These are phyloP conservation scores for Capronia coronata DNA, from an alignment of 2,329 filamentous ascomycete genomes.

Conservation along the genomic window DNA sequence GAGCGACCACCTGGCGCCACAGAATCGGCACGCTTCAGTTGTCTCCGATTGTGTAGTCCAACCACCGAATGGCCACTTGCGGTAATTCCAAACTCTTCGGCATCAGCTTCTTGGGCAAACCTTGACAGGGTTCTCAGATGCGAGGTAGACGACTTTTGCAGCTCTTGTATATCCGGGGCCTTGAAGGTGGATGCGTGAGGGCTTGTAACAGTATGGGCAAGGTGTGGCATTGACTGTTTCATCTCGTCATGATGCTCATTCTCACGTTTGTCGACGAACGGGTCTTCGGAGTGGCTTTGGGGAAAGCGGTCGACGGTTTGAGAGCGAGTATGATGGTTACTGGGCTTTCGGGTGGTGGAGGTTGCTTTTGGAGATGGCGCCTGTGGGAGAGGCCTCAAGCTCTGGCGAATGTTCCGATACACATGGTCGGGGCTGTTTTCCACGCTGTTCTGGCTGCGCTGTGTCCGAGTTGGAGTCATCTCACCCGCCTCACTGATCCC, in stretches of 20 bases:
- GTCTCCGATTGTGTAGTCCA: slow-evolving; percentile 75
- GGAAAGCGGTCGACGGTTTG: slow-evolving; percentile 59
- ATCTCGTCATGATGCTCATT: slow-evolving; percentile 41
- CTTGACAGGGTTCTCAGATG: slow-evolving; percentile 83
- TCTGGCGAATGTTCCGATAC: slow-evolving; percentile 68
- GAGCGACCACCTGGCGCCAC: slow-evolving; percentile 44
- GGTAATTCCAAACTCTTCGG: slow-evolving; percentile 74
- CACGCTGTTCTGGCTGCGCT: slow-evolving; percentile 39
- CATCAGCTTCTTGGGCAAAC: slow-evolving; percentile 66
- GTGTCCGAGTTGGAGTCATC: slow-evolving; percentile 46
- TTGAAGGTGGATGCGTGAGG: slow-evolving; percentile 46
- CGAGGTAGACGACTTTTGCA: slow-evolving; percentile 83
- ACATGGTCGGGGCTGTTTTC: slow-evolving; percentile 53
- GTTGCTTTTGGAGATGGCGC: slow-evolving; percentile 49
- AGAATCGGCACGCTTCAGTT: slow-evolving; percentile 64
- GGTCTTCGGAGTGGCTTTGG: slow-evolving; percentile 45
- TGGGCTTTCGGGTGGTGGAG: slow-evolving; percentile 32
- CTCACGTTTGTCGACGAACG: slow-evolving; percentile 38
- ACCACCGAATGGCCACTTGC: slow-evolving; percentile 76
- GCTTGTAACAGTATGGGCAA: slow-evolving; percentile 28
- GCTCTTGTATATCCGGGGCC: slow-evolving; percentile 67
- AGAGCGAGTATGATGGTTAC: slow-evolving; percentile 47
- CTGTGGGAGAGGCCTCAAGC: slow-evolving; percentile 67
- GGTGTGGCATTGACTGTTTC: slow-evolving; percentile 37
- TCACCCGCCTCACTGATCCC: slow-evolving; percentile 66